Evolutionary conservation across 768 basidiomycete species (phyloP), one percentile per base, ranked within the genome.

Genomic region (Crucibulum laeve): DNA sequence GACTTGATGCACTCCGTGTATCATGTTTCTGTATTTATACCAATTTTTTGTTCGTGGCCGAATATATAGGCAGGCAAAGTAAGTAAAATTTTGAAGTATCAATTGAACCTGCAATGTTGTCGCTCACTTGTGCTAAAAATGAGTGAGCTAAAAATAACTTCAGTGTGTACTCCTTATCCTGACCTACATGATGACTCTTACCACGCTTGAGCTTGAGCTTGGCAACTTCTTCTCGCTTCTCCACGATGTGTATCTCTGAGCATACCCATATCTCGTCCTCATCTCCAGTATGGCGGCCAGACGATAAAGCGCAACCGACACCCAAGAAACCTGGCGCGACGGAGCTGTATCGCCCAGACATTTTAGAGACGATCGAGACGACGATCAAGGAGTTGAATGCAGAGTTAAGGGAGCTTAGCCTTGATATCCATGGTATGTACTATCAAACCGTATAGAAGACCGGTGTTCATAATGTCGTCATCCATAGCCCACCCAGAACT

Each of bases 401-500:
- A 0, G 79, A 82, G 36, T 60, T 90, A 41, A 69, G 79, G 42
- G 61, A 52, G 25, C 62, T 91, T 15, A 89, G 86, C 55, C 61
- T 86, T 23, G 81, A 85, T 53, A 87, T 91, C 15, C 85, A 84
- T 48, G 75, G 87, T 84, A 53, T 28, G 71, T 43, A 5, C 23
- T 46, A 7, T 26, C 23, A 15, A 15, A n/a, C 25, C 6, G 21
- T 45, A 3, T 17, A 25, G 25, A 25, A n/a, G 3, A 38, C 13
- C n/a, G 21, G 21, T 25, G 11, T 28, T 25, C 14, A 15, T 28
- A 21, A 23, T 49, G 40, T 43, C 37, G 30, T 18, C 8, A 41
- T 13, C 18, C 47, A 5, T 53, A 89, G 87, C 69, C 14, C 82
- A 82, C 50, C 87, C 87, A 1, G 87, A 90, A 57, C 63, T 87